Percentiles rank a stretch among this genome's conserved stretches.
phyloP scores from a whole-genome alignment of 495 filamentous ascomycete genomes.

The Umbilicaria muhlenbergii region DNA sequence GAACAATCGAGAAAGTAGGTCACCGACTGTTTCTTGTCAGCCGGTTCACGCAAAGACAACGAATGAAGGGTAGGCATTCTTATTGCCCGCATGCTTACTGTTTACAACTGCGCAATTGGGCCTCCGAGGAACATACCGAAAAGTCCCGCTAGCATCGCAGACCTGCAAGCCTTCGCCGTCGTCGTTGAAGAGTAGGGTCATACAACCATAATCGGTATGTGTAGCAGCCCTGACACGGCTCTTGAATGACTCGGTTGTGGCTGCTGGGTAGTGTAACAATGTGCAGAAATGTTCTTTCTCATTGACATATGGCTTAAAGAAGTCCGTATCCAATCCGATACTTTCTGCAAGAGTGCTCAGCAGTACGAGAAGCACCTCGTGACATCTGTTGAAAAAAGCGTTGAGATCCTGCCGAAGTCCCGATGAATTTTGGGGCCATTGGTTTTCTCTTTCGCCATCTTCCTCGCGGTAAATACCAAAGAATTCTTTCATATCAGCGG shows the following conservation, averaged over 20 bases:
- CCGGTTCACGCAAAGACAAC: not conserved
- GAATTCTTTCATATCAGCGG: constrained; percentile 21
- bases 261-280: not conserved
- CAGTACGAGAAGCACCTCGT: constrained; percentile 8
- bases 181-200: constrained; percentile 38
- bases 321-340: not conserved
- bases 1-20: constrained; percentile 9
- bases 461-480: constrained; percentile 32
- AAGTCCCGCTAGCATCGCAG: not conserved
- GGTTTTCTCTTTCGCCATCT: constrained; percentile 26
- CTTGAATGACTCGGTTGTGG: not conserved
- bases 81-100: not conserved
- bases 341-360: constrained; percentile 11
- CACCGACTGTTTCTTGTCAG: constrained; percentile 1
- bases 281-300: not conserved
- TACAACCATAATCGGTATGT: constrained; percentile 33
- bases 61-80: not conserved
- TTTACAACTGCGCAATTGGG: constrained; percentile 29
- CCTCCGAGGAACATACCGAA: constrained; percentile 6
- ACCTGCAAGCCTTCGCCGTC: constrained; percentile 25
- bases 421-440: constrained; percentile 20
- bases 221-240: not conserved
- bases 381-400: constrained; percentile 12
- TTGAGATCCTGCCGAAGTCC: constrained; percentile 14
- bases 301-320: not conserved